Percentiles rank a stretch among this genome's conserved stretches.
These are phyloP conservation scores for Astrocystis sublimbata DNA, from an alignment of 495 filamentous ascomycete genomes.

Conservation along the genomic window DNA sequence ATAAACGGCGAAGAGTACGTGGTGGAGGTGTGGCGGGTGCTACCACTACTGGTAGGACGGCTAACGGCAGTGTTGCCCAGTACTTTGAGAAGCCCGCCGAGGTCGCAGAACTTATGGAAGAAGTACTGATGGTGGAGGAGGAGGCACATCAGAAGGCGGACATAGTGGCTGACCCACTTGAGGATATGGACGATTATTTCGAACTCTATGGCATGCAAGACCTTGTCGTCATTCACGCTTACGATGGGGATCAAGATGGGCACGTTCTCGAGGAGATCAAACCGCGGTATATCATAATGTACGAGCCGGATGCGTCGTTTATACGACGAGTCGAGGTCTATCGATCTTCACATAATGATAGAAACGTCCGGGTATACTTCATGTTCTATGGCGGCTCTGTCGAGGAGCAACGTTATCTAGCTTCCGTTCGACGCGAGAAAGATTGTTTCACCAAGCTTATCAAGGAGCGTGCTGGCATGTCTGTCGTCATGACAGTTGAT, in stretches of 20 bases:
- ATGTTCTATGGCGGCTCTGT: slow-evolving; percentile 94
- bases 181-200: slow-evolving; percentile 88
- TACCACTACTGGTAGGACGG: slow-evolving; percentile 50
- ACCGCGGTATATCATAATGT: slow-evolving; percentile 97
- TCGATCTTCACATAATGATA: slow-evolving; percentile 85
- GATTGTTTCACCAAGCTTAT: slow-evolving; percentile 93
- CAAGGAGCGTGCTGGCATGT: slow-evolving; percentile 90
- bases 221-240: slow-evolving; percentile 85
- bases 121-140: slow-evolving; percentile 78
- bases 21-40: slow-evolving; percentile 65
- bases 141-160: slow-evolving; percentile 75
- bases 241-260: slow-evolving; percentile 91
- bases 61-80: slow-evolving; percentile 51
- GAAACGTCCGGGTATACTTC: slow-evolving; percentile 90
- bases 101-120: slow-evolving; percentile 59
- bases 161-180: slow-evolving; percentile 75
- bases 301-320: slow-evolving; percentile 94
- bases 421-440: slow-evolving; percentile 85
- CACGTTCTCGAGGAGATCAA: slow-evolving; percentile 90
- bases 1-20: slow-evolving; percentile 86
- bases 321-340: slow-evolving; percentile 95
- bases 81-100: slow-evolving; percentile 53
- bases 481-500: slow-evolving; percentile 75
- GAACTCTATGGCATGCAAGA: slow-evolving; percentile 92
- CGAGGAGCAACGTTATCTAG: slow-evolving; percentile 93